Base-by-base conservation (phyloP, 345 rosid genomes). In the Moricandia arvensis region DNA sequence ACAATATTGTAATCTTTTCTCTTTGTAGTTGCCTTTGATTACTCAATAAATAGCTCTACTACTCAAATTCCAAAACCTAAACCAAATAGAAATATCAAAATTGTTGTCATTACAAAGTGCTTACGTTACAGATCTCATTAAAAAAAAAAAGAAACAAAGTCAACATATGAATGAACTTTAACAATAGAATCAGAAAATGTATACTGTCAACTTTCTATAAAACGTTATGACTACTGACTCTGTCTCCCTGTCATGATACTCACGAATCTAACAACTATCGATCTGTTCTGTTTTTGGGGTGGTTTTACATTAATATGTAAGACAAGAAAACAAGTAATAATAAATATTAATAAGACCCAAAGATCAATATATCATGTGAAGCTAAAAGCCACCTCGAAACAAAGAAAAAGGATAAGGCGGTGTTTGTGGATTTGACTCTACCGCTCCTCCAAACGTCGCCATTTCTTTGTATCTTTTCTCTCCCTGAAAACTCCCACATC, bases 351-450 rank as follows among this genome's bases (percentile, higher is more conserved):
- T 31, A 67, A 75, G 63, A 63, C 55, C 15, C 76, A 43, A 29
- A 71, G 76, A 77, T 71, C 31, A 77, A 77, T 33, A 72, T 64
- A 78, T 37, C 77, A 72, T 78, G 81, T 59, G 77, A 78, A 72
- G 77, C 82, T 77, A 72, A 57, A 64, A 89, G 69, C 88, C 92
- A 80, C 92, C 88, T 41, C 87, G 94, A 45, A 91, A 84, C 65
- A 91, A 75, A n/a, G 92, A 87, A 82, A 91, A 91, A 47, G 97
- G 97, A 89, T 89, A 87, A 86, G 94, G 87, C 76, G 84, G 86
- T 21, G 87, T 76, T 34, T 81, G 81, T 63, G 71, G 69, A 63
- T 72, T 75, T 4, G 72, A 57, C 75, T 85, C 85, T 83, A 67
- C 81, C 37, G 69, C 88, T 73, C 78, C 85, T 79, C 80, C 72